Evolutionary conservation across 1,284 basidiomycete species (phyloP).

Genomic region (Ceratobasidium sp.): DNA sequence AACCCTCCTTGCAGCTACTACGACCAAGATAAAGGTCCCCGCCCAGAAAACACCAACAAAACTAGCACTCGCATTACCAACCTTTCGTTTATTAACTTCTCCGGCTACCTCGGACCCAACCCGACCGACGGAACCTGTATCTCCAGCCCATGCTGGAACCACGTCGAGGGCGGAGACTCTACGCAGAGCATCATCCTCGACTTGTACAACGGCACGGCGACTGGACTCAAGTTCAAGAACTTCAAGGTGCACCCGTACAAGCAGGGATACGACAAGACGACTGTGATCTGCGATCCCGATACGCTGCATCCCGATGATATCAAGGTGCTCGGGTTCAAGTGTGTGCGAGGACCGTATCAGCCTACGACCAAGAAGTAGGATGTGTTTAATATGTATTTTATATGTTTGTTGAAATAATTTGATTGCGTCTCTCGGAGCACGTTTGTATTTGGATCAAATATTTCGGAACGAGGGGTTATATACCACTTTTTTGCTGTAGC

Average conservation of each 20-base stretch:
- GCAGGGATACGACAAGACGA: constrained; percentile 54
- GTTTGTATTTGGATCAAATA: too few species aligned
- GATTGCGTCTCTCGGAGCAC: too few species aligned
- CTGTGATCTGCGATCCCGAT: constrained; percentile 59
- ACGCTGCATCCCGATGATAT: constrained; percentile 58
- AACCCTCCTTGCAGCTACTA: constrained; percentile 45
- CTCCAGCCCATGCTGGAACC: constrained; percentile 56
- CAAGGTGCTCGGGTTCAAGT: constrained; percentile 59
- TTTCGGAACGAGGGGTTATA: too few species aligned
- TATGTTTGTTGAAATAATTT: too few species aligned
- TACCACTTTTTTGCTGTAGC: too few species aligned
- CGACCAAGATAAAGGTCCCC: constrained; percentile 49
- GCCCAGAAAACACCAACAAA: constrained; percentile 57
- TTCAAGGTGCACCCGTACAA: constrained; percentile 57
- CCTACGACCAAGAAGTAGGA: constrained; percentile 12
- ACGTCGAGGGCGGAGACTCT: constrained; percentile 51
- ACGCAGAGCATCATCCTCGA: constrained; percentile 56
- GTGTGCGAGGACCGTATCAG: constrained; percentile 56
- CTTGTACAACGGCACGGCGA: constrained; percentile 51
- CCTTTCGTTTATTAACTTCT: constrained; percentile 61
- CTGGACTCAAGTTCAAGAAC: constrained; percentile 49
- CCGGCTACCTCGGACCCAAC: constrained; percentile 60
- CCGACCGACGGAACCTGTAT: constrained; percentile 59
- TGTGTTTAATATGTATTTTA: not conserved
- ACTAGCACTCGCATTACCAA: constrained; percentile 59